A percentile compares a stretch with the other conserved stretches of the same genome.
These are phyloP conservation scores for Blastocystis sp. DNA, from an alignment of 352 stramenopile genomes.

Conservation along the genomic window DNA sequence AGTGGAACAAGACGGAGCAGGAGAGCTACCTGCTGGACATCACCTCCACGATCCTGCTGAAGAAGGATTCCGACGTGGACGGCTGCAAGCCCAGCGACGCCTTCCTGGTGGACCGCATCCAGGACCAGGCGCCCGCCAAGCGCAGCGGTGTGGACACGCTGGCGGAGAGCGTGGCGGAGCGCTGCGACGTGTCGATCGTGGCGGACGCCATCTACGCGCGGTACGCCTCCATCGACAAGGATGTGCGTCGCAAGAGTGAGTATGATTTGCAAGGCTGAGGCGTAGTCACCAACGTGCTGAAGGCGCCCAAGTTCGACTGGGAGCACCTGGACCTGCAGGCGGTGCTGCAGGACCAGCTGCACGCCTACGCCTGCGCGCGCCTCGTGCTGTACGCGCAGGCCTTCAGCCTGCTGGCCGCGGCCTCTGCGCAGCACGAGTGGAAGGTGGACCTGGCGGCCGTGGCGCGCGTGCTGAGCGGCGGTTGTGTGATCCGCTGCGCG, in stretches of 20 bases:
- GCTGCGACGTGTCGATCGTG: background rate
- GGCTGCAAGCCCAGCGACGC: slow-evolving; percentile 30
- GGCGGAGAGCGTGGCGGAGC: background rate
- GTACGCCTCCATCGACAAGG: background rate
- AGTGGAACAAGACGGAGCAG: slow-evolving; percentile 16
- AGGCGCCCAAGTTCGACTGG: slow-evolving; percentile 38
- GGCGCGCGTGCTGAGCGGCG: slow-evolving; percentile 8
- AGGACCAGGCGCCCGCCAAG: background rate
- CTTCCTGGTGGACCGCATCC: slow-evolving; percentile 28
- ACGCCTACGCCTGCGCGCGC: slow-evolving; percentile 17
- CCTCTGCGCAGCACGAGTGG: background rate
- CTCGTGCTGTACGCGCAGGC: slow-evolving; percentile 31
- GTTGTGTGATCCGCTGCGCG: background rate
- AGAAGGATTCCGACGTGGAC: slow-evolving; percentile 44
- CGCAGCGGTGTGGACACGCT: background rate
- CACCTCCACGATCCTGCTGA: background rate
- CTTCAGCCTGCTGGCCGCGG: slow-evolving; percentile 4
- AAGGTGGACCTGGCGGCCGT: background rate
- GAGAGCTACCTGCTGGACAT: background rate
- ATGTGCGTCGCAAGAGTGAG: background rate
- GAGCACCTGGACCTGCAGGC: slow-evolving; percentile 10
- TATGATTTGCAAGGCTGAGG: background rate
- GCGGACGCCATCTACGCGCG: background rate
- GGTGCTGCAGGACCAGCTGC: background rate
- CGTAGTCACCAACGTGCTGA: background rate